Conservation (phyloP, 176 grass and related monocot genomes). For the Triticum aestivum region DNA sequence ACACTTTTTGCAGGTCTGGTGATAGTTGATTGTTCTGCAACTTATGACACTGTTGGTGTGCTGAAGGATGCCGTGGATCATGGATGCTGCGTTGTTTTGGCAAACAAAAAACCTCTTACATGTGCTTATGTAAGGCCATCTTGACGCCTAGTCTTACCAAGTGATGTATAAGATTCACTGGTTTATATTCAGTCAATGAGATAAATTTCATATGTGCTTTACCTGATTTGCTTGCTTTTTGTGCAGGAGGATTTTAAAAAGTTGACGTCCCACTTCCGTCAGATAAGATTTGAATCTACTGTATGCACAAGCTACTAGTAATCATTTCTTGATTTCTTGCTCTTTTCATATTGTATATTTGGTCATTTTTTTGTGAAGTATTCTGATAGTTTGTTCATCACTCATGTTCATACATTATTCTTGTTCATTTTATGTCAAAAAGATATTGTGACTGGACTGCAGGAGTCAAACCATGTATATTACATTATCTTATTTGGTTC, state of each 20-base stretch:
- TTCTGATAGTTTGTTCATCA: background rate
- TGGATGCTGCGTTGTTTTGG: constrained; percentile 68
- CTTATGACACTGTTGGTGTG: constrained; percentile 56
- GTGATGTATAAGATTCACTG: background rate
- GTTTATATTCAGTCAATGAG: background rate
- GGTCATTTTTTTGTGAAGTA: background rate
- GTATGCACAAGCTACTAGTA: constrained; percentile 44
- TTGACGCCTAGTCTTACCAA: background rate
- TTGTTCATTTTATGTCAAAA: background rate
- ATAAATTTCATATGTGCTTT: background rate
- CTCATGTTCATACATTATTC: background rate
- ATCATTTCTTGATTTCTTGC: background rate
- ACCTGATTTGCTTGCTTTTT: constrained; percentile 35
- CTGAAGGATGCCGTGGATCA: constrained; percentile 52
- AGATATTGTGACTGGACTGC: background rate
- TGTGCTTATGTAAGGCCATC: constrained; percentile 61
- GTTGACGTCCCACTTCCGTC: constrained; percentile 61
- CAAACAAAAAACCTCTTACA: constrained; percentile 94
- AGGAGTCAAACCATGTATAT: background rate
- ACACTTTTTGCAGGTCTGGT: constrained; percentile 59
- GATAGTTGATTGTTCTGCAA: constrained; percentile 92
- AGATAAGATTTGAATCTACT: constrained; percentile 91
- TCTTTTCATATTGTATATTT: constrained; percentile 15
- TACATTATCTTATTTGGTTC: background rate
- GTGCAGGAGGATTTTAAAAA: constrained; percentile 76